phyloP scores from a whole-genome alignment of 345 rosid species.

The Euphorbia peplus region DNA sequence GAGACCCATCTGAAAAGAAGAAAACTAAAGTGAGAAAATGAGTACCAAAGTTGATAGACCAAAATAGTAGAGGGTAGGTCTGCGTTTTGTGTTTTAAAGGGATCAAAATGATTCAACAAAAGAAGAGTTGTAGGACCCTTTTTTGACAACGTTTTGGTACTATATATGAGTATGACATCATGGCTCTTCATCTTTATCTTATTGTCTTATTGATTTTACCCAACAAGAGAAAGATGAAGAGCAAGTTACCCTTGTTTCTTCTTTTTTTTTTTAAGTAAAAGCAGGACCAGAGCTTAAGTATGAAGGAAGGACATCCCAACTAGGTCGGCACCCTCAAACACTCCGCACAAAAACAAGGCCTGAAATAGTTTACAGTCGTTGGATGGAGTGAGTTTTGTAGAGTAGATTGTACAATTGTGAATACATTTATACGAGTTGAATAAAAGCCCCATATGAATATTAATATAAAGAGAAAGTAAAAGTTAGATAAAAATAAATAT shows the following conservation, averaged over 20 bases:
- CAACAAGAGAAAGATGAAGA: not conserved
- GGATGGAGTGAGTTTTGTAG: not conserved
- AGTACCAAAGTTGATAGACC: constrained; percentile 11
- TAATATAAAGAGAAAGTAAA: constrained; percentile 7
- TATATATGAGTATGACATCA: not conserved
- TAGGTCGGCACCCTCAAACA: too few relatives aligned
- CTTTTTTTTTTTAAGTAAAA: constrained; percentile 11
- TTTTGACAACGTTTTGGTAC: constrained; percentile 4
- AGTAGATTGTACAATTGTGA: not conserved
- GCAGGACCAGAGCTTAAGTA: too few relatives aligned
- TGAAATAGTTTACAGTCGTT: not conserved
- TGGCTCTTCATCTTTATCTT: not conserved
- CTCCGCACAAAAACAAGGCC: too few relatives aligned
- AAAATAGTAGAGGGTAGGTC: not conserved
- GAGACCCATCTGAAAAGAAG: constrained; percentile 20
- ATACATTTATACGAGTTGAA: not conserved
- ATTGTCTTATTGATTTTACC: not conserved
- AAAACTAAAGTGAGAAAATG: constrained; percentile 3
- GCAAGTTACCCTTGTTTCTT: constrained; percentile 16
- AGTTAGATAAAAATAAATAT: not conserved
- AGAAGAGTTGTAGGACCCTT: constrained; percentile 8
- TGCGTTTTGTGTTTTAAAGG: constrained; percentile 1
- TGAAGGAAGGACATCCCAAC: too few relatives aligned
- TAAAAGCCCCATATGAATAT: not conserved
- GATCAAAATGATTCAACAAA: constrained; percentile 10